Evolutionary conservation across 108 stramenopile genomes (phyloP), one percentile per base, ranked within the genome.

Genomic region (Asterionellopsis glacialis): DNA sequence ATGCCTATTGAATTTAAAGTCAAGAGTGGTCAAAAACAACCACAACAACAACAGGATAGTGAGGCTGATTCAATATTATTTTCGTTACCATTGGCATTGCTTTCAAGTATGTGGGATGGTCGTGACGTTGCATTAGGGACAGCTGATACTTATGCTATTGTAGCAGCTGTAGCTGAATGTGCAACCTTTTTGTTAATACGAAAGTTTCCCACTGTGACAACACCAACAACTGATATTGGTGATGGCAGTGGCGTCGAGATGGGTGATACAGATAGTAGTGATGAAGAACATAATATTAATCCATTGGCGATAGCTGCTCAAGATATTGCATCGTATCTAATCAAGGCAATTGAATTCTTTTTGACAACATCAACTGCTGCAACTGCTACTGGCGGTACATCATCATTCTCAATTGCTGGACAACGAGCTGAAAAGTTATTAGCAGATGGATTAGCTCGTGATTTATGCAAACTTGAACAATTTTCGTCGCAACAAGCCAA

Each of bases 121-220:
- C 64, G 72, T 18, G 76, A 48, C 6, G 61, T 57, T 10, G 66
- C 83, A 19, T 62, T 83, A 0, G 65, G 78, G n/a, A 41, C 48
- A 18, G 27, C 66, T n/a, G 85, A 90, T 57, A 57, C 64, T 24
- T 28, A 67, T 13, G 64, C 80, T 23, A 65, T 93, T 21, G 76
- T 76, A 11, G 61, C 68, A 23, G 84, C 84, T 10, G 78, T 88
- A 6, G 73, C 81, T 27, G 91, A 93, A 66, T 84, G 78, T 21
- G 71, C 81, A 9, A 63, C 81, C 23, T 87, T 76, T 61, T 55
- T 76, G 2, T 58, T 93, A 63, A 49, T 93, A 41, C 70, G 64
- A n/a, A 68, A 62, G 41, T 2, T 25, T 4, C n/a, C 56, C 4
- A 1, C n/a, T 9, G 1, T 18, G 2, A 7, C 9, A 16, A 2